Conservation (phyloP, 805 yeast genomes). For the Saccharomyces jurei region DNA sequence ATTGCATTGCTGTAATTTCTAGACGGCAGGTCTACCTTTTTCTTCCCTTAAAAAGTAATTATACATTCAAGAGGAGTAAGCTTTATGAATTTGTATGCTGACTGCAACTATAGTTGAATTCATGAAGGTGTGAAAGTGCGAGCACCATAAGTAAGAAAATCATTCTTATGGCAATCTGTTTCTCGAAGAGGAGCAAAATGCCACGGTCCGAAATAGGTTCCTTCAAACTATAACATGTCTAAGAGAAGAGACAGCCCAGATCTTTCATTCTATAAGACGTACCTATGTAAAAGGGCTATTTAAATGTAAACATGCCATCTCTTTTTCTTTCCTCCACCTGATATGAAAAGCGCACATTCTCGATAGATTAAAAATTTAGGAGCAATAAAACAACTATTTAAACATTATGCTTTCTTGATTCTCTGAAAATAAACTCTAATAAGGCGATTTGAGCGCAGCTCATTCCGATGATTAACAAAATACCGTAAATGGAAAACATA, state of each 20-base stretch:
- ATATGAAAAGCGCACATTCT: background rate
- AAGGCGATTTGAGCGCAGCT: conserved; percentile 59
- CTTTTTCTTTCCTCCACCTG: background rate
- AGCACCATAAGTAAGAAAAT: background rate
- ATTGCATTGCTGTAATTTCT: no score
- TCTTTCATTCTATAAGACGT: background rate
- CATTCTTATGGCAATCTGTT: background rate
- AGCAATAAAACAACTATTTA: conserved; percentile 16
- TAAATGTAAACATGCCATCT: conserved; percentile 2
- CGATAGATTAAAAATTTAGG: background rate
- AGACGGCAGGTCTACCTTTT: conserved; percentile 5
- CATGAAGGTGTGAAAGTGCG: background rate
- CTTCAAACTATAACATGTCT: background rate
- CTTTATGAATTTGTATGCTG: background rate
- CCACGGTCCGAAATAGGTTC: background rate
- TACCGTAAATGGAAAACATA: conserved; percentile 59
- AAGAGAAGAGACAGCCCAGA: background rate
- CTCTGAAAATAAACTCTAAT: conserved; percentile 64
- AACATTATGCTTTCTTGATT: conserved; percentile 59
- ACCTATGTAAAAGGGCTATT: background rate
- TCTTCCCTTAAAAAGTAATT: background rate
- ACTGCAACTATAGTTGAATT: background rate
- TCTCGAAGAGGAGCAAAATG: background rate
- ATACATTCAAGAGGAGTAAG: background rate
- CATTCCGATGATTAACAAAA: conserved; percentile 58